Percentiles rank a stretch among this genome's conserved stretches.
phyloP scores from a whole-genome alignment of 768 basidiomycete species.

The Phylloporus sp. region DNA sequence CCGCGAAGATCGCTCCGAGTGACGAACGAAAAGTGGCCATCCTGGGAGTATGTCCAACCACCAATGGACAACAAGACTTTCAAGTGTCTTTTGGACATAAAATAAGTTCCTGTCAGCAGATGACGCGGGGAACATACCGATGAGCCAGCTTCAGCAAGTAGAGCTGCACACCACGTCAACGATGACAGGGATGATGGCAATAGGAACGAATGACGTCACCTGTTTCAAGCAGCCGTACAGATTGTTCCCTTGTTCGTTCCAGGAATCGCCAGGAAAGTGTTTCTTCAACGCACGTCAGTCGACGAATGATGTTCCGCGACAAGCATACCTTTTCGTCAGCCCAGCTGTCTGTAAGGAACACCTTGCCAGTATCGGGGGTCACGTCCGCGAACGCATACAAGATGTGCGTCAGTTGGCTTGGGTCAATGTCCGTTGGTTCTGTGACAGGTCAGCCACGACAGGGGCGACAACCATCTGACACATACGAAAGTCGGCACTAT shows the following conservation, averaged over 20 bases:
- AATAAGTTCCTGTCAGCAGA: neutral
- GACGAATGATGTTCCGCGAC: neutral
- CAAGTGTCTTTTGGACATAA: conserved; percentile 32
- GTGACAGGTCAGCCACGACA: conserved; percentile 7
- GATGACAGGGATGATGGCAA: neutral
- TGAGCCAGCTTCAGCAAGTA: conserved; percentile 57
- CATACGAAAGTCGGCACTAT: conserved; percentile 59
- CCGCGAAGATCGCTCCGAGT: conserved; percentile 44
- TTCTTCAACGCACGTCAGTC: conserved; percentile 39
- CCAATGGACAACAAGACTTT: conserved; percentile 52
- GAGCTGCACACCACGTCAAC: conserved; percentile 20
- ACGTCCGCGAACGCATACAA: conserved; percentile 79
- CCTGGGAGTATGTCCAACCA: conserved; percentile 69
- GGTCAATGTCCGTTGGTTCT: conserved; percentile 64
- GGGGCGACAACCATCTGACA: conserved; percentile 3
- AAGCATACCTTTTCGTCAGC: conserved; percentile 59
- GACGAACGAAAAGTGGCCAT: conserved; percentile 63
- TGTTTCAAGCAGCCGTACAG: conserved; percentile 82
- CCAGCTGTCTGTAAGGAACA: conserved; percentile 65
- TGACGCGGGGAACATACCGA: conserved; percentile 27
- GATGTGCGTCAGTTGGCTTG: conserved; percentile 64
- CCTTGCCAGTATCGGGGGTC: conserved; percentile 52
- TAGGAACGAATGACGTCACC: conserved; percentile 30
- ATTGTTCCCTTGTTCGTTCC: conserved; percentile 72
- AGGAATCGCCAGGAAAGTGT: conserved; percentile 67